Base-by-base conservation (phyloP, 495 filamentous ascomycete genomes). In the Hypoxylon intermedium region DNA sequence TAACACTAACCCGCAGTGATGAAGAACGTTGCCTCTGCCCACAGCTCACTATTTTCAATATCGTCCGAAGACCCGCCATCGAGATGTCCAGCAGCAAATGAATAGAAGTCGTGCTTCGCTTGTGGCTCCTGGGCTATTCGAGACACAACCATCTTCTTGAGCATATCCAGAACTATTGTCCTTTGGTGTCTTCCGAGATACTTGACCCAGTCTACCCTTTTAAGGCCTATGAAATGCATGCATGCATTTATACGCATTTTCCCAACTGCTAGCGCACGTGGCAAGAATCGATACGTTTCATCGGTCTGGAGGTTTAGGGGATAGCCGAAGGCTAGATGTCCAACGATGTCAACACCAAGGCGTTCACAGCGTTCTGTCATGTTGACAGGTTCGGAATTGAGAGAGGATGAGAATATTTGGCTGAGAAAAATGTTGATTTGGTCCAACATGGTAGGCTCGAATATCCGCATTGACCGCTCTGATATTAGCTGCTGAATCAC, bases 1-100 rank as follows among this genome's bases (percentile, higher is more conserved):
- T 26, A 26, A 26, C 7, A 26, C 24, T 26, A 3, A 23, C 78
- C 79, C 50, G 68, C 67, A 7, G 36, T 12, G 4, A 55, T 16
- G 13, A 55, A 55, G 26, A 55, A 55, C 9, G 42, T n/a, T 6
- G 52, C 40, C 23, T 55, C 52, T n/a, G n/a, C 21, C 52, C 52
- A 55, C 3, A 55, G 16, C 26, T 55, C 40, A 5, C 33, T 19
- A 11, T 26, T 26, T 7, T 26, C 24, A 26, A 26, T 26, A 7
- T 26, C 24, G 12, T 36, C 24, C 9, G 12, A 2, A 52, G 7
- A 13, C 48, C 48, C 31, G 16, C 46, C 46, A 9, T 11, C 16
- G 5, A 52, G 6, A 12, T 38, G 3, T 18, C 34, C 76, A 16
- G 75, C 76, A 45, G 73, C 78, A 63, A 71, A 58, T 0, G 61